These are phyloP conservation scores for Taxillus chinensis DNA, from an alignment of 164 flowering plant genomes.

Conservation along the genomic window DNA sequence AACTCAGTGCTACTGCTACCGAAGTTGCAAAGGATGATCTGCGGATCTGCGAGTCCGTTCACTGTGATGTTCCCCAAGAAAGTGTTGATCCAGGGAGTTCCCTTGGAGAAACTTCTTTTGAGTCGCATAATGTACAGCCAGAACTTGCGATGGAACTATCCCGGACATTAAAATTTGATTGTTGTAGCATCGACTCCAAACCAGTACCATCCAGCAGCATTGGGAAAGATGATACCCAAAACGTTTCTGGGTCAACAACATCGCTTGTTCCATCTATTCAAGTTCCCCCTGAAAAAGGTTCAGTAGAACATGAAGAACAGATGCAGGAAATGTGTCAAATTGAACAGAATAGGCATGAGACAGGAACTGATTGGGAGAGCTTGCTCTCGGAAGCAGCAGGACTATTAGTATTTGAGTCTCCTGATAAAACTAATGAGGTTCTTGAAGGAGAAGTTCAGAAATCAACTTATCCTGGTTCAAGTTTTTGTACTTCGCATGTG, in stretches of 20 bases:
- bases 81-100: conserved; percentile 9
- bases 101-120: conserved; percentile 22
- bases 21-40: conserved; percentile 18
- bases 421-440: conserved; percentile 20
- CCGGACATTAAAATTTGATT: conserved; percentile 31
- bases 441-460: conserved; percentile 26
- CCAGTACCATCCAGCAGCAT: conserved; percentile 10
- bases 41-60: conserved; percentile 12
- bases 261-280: conserved; percentile 21
- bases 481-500: neutral
- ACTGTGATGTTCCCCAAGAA: conserved; percentile 11
- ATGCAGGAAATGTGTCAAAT: conserved; percentile 17
- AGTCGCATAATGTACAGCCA: conserved; percentile 21
- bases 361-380: conserved; percentile 67
- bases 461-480: conserved; percentile 17
- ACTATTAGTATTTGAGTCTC: conserved; percentile 49
- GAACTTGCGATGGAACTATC: conserved; percentile 34
- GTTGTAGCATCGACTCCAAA: conserved; percentile 29
- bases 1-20: conserved; percentile 9
- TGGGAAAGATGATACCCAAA: conserved; percentile 14
- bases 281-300: conserved; percentile 18
- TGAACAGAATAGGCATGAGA: conserved; percentile 29
- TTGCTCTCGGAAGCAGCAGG: conserved; percentile 53
- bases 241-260: conserved; percentile 15
- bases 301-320: conserved; percentile 21